A percentile compares a stretch with the other conserved stretches of the same genome.
These are phyloP conservation scores for Apophysomyces sp. DNA, from an alignment of 371 early-diverging fungal species.

Conservation along the genomic window DNA sequence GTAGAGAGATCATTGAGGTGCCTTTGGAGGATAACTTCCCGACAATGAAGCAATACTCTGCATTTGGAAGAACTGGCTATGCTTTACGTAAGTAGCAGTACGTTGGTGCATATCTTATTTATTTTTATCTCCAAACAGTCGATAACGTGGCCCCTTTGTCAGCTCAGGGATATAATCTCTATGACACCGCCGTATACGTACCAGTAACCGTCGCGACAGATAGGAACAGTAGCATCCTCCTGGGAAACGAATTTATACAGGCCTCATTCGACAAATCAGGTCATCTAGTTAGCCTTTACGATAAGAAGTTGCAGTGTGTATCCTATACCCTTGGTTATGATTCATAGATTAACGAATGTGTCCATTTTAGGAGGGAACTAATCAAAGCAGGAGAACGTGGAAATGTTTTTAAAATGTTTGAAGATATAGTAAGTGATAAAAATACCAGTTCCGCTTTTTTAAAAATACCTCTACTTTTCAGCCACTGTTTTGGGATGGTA, in stretches of 20 bases:
- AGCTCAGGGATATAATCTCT: slow-evolving; percentile 8
- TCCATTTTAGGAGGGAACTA: slow-evolving; percentile 62
- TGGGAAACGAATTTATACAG: slow-evolving; percentile 71
- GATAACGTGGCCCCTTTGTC: slow-evolving; percentile 10
- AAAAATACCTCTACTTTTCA: not conserved
- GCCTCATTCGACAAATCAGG: slow-evolving; percentile 74
- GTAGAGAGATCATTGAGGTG: slow-evolving; percentile 72
- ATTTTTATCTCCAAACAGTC: slow-evolving; percentile 3
- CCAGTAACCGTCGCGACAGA: slow-evolving; percentile 40
- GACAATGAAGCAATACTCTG: slow-evolving; percentile 53
- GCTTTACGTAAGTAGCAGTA: slow-evolving; percentile 24
- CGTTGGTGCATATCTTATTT: not conserved
- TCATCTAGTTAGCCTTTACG: slow-evolving; percentile 65
- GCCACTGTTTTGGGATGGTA: slow-evolving; percentile 38
- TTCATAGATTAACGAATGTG: not conserved
- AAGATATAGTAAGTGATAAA: slow-evolving; percentile 60
- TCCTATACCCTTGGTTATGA: not conserved
- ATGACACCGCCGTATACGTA: slow-evolving; percentile 10
- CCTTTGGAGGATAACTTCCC: slow-evolving; percentile 45
- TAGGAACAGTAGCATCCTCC: slow-evolving; percentile 38
- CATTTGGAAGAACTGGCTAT: slow-evolving; percentile 53
- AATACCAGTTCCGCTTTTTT: not conserved
- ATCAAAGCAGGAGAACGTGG: slow-evolving; percentile 64
- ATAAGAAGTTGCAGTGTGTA: slow-evolving; percentile 47
- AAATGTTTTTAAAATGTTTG: slow-evolving; percentile 78